Percentiles rank a stretch among this genome's conserved stretches.
phyloP scores from a whole-genome alignment of 1,284 basidiomycete species.

The Boletus mariae region DNA sequence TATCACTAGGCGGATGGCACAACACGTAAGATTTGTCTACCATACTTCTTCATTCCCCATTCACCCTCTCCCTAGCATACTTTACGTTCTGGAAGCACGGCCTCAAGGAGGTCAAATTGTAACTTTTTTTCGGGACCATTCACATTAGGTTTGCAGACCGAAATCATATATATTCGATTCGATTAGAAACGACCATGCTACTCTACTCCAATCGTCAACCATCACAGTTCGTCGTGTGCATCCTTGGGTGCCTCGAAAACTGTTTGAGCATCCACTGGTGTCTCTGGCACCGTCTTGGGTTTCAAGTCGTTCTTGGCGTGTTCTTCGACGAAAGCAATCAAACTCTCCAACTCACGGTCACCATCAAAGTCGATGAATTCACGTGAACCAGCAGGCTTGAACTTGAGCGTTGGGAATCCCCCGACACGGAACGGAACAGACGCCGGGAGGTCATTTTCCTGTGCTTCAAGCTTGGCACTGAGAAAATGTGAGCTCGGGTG shows the following conservation, averaged over 20 bases:
- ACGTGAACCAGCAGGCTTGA: slow-evolving; percentile 85
- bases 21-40: slow-evolving; percentile 56
- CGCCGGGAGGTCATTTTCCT: slow-evolving; percentile 93
- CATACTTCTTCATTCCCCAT: not conserved
- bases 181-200: slow-evolving; percentile 24
- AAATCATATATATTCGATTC: slow-evolving; percentile 14
- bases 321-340: slow-evolving; percentile 82
- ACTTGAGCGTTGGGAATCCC: slow-evolving; percentile 96
- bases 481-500: slow-evolving; percentile 5
- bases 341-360: slow-evolving; percentile 82
- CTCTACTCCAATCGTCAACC: slow-evolving; percentile 9
- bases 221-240: slow-evolving; percentile 29
- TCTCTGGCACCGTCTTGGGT: slow-evolving; percentile 15
- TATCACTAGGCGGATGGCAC: slow-evolving; percentile 58
- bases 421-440: slow-evolving; percentile 80
- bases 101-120: slow-evolving; percentile 73
- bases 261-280: slow-evolving; percentile 20
- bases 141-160: slow-evolving; percentile 12
- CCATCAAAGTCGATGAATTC: slow-evolving; percentile 93
- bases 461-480: slow-evolving; percentile 95
- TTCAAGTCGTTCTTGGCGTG: slow-evolving; percentile 66
- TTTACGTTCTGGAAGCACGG: slow-evolving; percentile 95
- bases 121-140: slow-evolving; percentile 9
- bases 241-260: slow-evolving; percentile 28
- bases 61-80: slow-evolving; percentile 58